Evolutionary conservation across 2,329 filamentous ascomycete genomes (phyloP), one percentile per base, ranked within the genome.

Genomic region (Epichloe gansuensis): DNA sequence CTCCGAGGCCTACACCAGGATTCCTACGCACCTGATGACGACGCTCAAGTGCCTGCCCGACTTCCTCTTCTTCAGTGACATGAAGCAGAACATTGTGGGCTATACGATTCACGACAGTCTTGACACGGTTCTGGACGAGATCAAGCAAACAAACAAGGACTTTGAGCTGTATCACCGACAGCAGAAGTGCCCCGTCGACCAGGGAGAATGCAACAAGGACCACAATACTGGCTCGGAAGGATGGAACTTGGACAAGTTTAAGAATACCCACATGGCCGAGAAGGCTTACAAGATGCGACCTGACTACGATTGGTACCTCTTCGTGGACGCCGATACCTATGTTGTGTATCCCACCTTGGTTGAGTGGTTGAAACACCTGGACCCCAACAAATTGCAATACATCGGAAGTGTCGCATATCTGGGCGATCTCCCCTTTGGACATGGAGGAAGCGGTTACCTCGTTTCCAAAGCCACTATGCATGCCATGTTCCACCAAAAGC

Each of bases 221-320:
- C 52, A 57, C 50, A 52, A 63, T 47, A 52, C 53, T 6, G 56
- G 54, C 52, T 52, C 59, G 55, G 65, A 71, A 23, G 71, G 69
- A 1, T 82, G 78, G 79, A 69, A 67, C 17, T 63, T 82, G 41
- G 79, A 82, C 67, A 81, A 80, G 65, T 82, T 80, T 67, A 82
- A 82, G 64, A 81, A 80, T 61, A 67, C 80, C 46, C 78, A 80
- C 61, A 80, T 81, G 61, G 73, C 77, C 12, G 73, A 79, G 63
- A 77, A 78, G 64, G 64, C 75, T 0, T 81, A 73, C 58, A 60
- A 64, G 25, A 63, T 75, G 63, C 70, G 73, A 8, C 77, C 78
- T 9, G 60, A 70, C 53, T 73, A 73, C 53, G 75, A 80, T 57
- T 82, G 79, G 78, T 82, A 80, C 59, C 61, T 82, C 13, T 81